These are phyloP conservation scores for Nannizziopsis arthrosporioides DNA, from an alignment of 2,329 filamentous ascomycete genomes.

Conservation along the genomic window DNA sequence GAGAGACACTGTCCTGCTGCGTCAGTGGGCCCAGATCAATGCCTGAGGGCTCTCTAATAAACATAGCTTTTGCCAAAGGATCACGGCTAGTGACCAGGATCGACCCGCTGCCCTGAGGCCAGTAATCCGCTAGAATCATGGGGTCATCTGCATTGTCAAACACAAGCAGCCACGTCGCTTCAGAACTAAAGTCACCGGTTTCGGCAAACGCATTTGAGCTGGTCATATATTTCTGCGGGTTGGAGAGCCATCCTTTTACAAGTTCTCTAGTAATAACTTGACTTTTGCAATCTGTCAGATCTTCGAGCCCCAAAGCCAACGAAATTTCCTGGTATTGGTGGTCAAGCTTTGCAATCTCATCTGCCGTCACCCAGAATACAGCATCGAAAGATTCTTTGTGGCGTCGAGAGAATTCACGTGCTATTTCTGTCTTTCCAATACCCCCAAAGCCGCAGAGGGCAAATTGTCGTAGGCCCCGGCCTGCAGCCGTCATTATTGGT, in stretches of 20 bases:
- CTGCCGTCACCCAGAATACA: slow-evolving; percentile 25
- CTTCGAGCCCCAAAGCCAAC: slow-evolving; percentile 19
- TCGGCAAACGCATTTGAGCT: slow-evolving; percentile 6
- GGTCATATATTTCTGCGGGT: slow-evolving; percentile 10
- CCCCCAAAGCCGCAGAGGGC: slow-evolving; percentile 20
- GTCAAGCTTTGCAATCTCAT: slow-evolving; percentile 20
- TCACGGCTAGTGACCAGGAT: slow-evolving; percentile 22
- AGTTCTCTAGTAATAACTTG: slow-evolving; percentile 18
- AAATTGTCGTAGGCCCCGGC: slow-evolving; percentile 16
- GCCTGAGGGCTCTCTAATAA: slow-evolving; percentile 5
- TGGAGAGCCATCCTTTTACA: slow-evolving; percentile 20
- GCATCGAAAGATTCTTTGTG: slow-evolving; percentile 21
- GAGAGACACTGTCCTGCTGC: slow-evolving; percentile 3
- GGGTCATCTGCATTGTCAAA: slow-evolving; percentile 21
- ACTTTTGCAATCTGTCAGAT: slow-evolving; percentile 17
- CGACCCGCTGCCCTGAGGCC: slow-evolving; percentile 18
- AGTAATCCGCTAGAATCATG: slow-evolving; percentile 19
- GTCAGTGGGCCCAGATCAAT: slow-evolving; percentile 14
- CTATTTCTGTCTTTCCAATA: slow-evolving; percentile 23
- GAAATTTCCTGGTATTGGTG: slow-evolving; percentile 19
- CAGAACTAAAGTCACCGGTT: slow-evolving; percentile 5
- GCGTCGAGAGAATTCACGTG: slow-evolving; percentile 19
- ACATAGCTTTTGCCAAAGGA: slow-evolving; percentile 16
- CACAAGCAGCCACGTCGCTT: slow-evolving; percentile 20
- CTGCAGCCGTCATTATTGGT: slow-evolving; percentile 12